These are phyloP conservation scores for Vitis riparia DNA, from an alignment of 164 flowering plant species.

Conservation along the genomic window DNA sequence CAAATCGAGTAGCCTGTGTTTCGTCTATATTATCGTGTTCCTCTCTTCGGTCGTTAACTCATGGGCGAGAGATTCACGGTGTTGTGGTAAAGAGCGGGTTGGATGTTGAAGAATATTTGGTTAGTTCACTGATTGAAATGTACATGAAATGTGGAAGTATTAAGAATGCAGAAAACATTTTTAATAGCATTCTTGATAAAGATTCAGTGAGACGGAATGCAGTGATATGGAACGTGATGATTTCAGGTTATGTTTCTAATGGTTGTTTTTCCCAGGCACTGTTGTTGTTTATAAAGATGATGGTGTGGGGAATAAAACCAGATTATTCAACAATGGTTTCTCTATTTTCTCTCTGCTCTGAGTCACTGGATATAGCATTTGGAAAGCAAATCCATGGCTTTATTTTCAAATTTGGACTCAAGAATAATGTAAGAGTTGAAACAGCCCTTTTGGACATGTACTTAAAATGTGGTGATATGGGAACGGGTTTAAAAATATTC, in stretches of 20 bases:
- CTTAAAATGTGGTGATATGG: constrained; percentile 29
- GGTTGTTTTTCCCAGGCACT: constrained; percentile 28
- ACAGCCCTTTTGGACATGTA: constrained; percentile 37
- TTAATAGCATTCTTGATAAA: constrained; percentile 10
- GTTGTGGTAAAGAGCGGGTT: constrained; percentile 34
- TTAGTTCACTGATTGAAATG: constrained; percentile 40
- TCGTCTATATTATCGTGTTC: constrained; percentile 40
- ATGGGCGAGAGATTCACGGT: constrained; percentile 42
- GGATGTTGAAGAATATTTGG: constrained; percentile 27
- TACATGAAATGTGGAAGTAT: constrained; percentile 45
- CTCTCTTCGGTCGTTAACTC: constrained; percentile 21
- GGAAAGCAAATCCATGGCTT: constrained; percentile 33
- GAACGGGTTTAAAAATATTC: constrained; percentile 27
- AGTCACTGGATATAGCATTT: constrained; percentile 18
- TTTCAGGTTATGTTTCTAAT: constrained; percentile 41
- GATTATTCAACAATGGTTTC: constrained; percentile 46
- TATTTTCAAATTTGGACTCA: constrained; percentile 18
- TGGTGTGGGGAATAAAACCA: constrained; percentile 22
- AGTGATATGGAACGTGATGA: constrained; percentile 52
- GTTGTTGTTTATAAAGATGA: constrained; percentile 30
- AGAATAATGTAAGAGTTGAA: constrained; percentile 23
- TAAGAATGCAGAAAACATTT: constrained; percentile 26
- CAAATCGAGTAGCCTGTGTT: constrained; percentile 32
- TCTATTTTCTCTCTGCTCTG: constrained; percentile 33
- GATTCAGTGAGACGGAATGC: constrained; percentile 22